phyloP scores from a whole-genome alignment of 192 early-diverging fungal species.

The Linnemannia hyalina region DNA sequence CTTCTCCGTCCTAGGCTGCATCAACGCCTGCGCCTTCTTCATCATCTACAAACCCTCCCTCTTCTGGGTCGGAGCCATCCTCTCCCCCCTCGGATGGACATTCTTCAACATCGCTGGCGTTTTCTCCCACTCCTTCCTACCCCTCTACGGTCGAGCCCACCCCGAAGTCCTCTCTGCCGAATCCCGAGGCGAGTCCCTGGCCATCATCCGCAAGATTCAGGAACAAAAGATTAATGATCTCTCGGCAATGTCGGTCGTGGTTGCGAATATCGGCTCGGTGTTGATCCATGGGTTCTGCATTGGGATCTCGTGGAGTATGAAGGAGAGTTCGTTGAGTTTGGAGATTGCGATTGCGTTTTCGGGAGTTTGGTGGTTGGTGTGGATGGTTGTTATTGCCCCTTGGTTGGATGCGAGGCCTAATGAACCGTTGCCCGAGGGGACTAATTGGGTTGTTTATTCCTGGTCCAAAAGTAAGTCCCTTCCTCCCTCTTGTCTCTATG shows the following conservation, averaged over 20 bases:
- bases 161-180: constrained; percentile 45
- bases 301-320: constrained; percentile 29
- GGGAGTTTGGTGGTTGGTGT: constrained; percentile 64
- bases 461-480: constrained; percentile 50
- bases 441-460: constrained; percentile 53
- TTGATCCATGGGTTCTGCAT: constrained; percentile 35
- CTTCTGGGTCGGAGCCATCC: constrained; percentile 35
- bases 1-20: constrained; percentile 39
- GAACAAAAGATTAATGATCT: constrained; percentile 50
- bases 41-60: constrained; percentile 27
- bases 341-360: constrained; percentile 50
- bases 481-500: not conserved
- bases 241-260: constrained; percentile 30
- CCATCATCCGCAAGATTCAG: constrained; percentile 12
- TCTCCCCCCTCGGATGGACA: constrained; percentile 42
- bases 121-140: constrained; percentile 61
- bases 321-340: constrained; percentile 35
- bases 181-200: not conserved
- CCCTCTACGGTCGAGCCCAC: constrained; percentile 51
- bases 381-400: constrained; percentile 43
- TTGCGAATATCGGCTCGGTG: constrained; percentile 14
- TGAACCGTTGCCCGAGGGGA: constrained; percentile 59
- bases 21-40: constrained; percentile 35
- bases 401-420: constrained; percentile 54
- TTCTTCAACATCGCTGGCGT: constrained; percentile 51